Evolutionary conservation across 371 early-diverging fungal species (phyloP), one percentile per base, ranked within the genome.

Genomic region (Mucor velutinosus): DNA sequence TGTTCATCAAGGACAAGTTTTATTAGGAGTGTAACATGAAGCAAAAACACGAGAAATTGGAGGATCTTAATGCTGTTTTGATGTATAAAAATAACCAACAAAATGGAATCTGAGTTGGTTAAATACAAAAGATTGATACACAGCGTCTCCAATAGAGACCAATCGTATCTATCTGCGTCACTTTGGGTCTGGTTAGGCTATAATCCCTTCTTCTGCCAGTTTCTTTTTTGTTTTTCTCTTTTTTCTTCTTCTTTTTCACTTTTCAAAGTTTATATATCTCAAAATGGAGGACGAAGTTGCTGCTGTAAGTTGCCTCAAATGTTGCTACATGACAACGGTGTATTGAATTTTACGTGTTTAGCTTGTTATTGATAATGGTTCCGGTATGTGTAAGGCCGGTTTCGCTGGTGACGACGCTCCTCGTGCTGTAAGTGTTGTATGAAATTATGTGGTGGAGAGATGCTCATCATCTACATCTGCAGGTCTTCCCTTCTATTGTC

Each of bases 341-440:
- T 45, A 29, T 12, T 61, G 3, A 45, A 45, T 8, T 59, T 66
- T 62, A 43, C 43, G 49, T 62, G 79, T 89, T 67, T 78, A 84
- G 84, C 75, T 84, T 60, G 84, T 97, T 78, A 94, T 99, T 81
- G 96, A 99, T 88, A 99, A 99, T 89, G 99, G 99, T 78, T 99
- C 99, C 83, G 99, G 99, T 85, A 98, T 99, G 97, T 99, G 99
- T 90, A 99, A 99, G 90, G 99, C 99, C 86, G 99, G 99, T 80
- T 99, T 99, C 82, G 99, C 99, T 82, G 99, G 99, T 79, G 99
- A 99, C 87, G 99, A 99, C 85, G 99, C 99, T 65, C 99, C 99
- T 66, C 94, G 98, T 83, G 97, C 98, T 74, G 99, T 95, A 90
- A 89, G 93, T 93, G 25, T 37, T 21, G 1, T 47, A n/a, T 43